Evolutionary conservation across 805 yeast species (phyloP).

Genomic region (Kurtzmaniella fragi): DNA sequence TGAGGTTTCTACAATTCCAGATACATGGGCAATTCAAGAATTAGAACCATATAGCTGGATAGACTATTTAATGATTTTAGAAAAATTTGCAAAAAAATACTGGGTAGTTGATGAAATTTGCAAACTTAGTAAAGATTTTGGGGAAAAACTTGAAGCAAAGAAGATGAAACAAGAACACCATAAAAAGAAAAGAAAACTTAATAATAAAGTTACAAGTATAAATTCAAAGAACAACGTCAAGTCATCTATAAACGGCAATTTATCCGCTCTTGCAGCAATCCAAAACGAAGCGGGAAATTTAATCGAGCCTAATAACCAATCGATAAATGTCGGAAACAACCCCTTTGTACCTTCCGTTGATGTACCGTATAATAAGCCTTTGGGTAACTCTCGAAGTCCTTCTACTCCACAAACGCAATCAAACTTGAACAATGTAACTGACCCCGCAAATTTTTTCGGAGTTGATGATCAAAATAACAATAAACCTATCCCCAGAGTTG

Average conservation of each 20-base stretch:
- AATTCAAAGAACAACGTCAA: no score
- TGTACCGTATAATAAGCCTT: background rate
- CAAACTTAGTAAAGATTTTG: constrained; percentile 16
- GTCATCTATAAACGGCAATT: no score
- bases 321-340: no score
- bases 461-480: background rate
- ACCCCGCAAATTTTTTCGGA: no score
- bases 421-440: background rate
- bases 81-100: constrained; percentile 18
- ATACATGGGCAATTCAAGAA: constrained; percentile 1
- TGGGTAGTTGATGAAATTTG: constrained; percentile 25
- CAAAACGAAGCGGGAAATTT: no score
- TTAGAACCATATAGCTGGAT: constrained; percentile 10
- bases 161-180: constrained; percentile 1
- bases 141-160: constrained; percentile 9
- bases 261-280: no score
- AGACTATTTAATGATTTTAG: constrained; percentile 15
- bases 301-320: no score
- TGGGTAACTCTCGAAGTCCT: background rate
- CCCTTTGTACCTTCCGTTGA: no score
- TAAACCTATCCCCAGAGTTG: background rate
- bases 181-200: constrained; percentile 1
- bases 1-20: background rate
- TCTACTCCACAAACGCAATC: background rate
- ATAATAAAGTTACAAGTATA: background rate